Evolutionary conservation across 768 basidiomycete genomes (phyloP).

Genomic region (Coprinopsis cinerea): DNA sequence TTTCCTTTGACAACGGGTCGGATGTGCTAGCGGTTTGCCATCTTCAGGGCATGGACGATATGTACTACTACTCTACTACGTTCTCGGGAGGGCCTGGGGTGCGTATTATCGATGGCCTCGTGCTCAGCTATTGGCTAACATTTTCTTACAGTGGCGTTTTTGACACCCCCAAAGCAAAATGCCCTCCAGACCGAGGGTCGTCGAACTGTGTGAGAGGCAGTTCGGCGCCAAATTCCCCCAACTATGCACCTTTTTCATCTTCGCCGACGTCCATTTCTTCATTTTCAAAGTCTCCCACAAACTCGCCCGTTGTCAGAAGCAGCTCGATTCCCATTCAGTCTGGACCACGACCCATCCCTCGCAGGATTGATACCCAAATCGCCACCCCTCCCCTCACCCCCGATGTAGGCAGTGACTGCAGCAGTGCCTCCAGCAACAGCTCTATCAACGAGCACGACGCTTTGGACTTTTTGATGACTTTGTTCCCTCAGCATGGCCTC

Average conservation of each 20-base stretch:
- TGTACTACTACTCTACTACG: conserved; percentile 90
- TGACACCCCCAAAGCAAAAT: conserved; percentile 87
- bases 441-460: conserved; percentile 52
- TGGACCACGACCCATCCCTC: conserved; percentile 38
- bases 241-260: conserved; percentile 33
- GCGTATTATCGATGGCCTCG: conserved; percentile 25
- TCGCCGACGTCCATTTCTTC: conserved; percentile 24
- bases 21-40: conserved; percentile 85
- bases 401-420: conserved; percentile 51
- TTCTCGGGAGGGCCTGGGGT: conserved; percentile 94
- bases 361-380: conserved; percentile 36
- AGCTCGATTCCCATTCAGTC: conserved; percentile 22
- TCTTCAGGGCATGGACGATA: conserved; percentile 70
- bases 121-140: conserved; percentile 9
- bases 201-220: conserved; percentile 92
- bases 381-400: conserved; percentile 79
- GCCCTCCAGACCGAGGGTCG: conserved; percentile 96
- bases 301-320: conserved; percentile 15
- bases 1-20: conserved; percentile 68
- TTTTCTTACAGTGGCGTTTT: conserved; percentile 79
- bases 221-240: conserved; percentile 59
- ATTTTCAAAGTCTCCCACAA: conserved; percentile 17
- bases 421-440: conserved; percentile 29
- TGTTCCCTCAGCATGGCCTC: conserved; percentile 72
- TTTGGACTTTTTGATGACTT: conserved; percentile 69